These are phyloP conservation scores for Guyanaporus albipodus DNA, from an alignment of 768 basidiomycete genomes.

Conservation along the genomic window DNA sequence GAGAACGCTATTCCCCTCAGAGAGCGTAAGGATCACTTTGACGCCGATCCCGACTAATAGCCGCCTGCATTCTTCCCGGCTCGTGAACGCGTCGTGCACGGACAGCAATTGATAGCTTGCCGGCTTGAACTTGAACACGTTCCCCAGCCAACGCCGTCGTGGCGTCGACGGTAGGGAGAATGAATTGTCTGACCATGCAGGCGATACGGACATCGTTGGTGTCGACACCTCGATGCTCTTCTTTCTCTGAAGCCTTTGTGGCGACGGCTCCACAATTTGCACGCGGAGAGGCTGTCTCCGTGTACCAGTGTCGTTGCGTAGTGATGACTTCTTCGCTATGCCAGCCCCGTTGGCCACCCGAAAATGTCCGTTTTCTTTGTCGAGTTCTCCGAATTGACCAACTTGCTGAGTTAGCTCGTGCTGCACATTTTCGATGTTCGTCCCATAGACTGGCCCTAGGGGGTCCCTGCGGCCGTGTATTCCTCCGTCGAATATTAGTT, in stretches of 20 bases:
- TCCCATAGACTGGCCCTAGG: constrained; percentile 22
- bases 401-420: background rate
- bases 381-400: constrained; percentile 25
- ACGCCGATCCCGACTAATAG: constrained; percentile 72
- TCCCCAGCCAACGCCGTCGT: constrained; percentile 76
- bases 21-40: constrained; percentile 59
- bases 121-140: constrained; percentile 84
- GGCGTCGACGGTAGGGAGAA: constrained; percentile 43
- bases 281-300: constrained; percentile 34
- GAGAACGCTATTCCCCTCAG: constrained; percentile 61
- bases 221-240: constrained; percentile 19
- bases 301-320: constrained; percentile 29
- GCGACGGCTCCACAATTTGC: constrained; percentile 50
- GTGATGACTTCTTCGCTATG: constrained; percentile 42
- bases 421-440: constrained; percentile 3
- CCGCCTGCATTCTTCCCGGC: constrained; percentile 69
- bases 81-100: constrained; percentile 53
- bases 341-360: constrained; percentile 3
- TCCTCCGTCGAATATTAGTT: background rate
- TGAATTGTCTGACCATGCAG: constrained; percentile 46
- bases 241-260: constrained; percentile 35
- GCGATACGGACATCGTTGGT: constrained; percentile 26
- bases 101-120: constrained; percentile 56
- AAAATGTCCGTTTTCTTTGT: constrained; percentile 56
- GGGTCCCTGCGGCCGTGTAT: constrained; percentile 33